Conservation (phyloP, 768 basidiomycete species). For the Plicaturopsis crispa region DNA sequence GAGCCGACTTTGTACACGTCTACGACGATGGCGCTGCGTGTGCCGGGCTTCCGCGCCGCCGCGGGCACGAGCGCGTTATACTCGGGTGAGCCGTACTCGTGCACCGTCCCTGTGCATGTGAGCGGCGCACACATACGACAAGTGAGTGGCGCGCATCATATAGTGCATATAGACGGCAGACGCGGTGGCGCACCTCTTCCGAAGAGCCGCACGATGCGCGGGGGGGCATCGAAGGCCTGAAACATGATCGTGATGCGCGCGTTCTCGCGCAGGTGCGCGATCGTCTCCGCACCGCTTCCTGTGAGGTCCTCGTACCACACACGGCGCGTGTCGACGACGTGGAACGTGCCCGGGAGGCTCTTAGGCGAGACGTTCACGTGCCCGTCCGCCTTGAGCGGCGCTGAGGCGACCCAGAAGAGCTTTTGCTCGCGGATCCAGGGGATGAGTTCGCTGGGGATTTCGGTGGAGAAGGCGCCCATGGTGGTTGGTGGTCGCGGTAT, state of each 20-base stretch:
- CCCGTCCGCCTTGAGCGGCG: slow-evolving; percentile 47
- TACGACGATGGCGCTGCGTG: slow-evolving; percentile 52
- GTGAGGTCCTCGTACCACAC: slow-evolving; percentile 75
- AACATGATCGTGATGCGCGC: slow-evolving; percentile 56
- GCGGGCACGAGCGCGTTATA: slow-evolving; percentile 45
- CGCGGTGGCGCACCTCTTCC: slow-evolving; percentile 31
- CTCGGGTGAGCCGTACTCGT: slow-evolving; percentile 58
- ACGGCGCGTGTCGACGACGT: slow-evolving; percentile 39
- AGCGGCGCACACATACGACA: too few relatives aligned
- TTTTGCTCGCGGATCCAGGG: slow-evolving; percentile 57
- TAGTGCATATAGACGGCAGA: neutral
- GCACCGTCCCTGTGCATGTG: slow-evolving; percentile 41
- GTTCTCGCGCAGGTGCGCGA: slow-evolving; percentile 58
- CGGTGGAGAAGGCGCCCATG: slow-evolving; percentile 55
- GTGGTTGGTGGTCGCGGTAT: too few relatives aligned
- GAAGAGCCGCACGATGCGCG: slow-evolving; percentile 51
- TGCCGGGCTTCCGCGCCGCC: slow-evolving; percentile 41
- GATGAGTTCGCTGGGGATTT: slow-evolving; percentile 44
- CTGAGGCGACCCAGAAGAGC: slow-evolving; percentile 67
- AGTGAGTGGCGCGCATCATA: neutral
- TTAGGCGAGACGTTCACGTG: slow-evolving; percentile 69
- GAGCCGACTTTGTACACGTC: slow-evolving; percentile 53
- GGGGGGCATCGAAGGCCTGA: slow-evolving; percentile 51
- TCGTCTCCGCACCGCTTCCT: slow-evolving; percentile 61
- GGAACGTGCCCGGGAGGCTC: slow-evolving; percentile 52